Conservation (phyloP, 1,284 basidiomycete genomes). For the Wallemia hederae region DNA sequence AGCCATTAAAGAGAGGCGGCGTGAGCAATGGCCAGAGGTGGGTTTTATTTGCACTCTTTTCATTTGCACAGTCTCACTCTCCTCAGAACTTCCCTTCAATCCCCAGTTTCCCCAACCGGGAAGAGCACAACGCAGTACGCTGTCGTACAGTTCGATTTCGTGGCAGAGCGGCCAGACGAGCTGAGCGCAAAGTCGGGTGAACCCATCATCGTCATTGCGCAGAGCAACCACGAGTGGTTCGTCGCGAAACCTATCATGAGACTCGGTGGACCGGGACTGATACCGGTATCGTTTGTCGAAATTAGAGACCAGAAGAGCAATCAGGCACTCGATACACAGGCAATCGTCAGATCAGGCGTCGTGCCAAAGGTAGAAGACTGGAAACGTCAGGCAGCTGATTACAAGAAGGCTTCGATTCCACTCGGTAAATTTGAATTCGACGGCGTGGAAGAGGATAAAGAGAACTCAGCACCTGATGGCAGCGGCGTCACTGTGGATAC, state of each 20-base stretch:
- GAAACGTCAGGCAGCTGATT: slow-evolving; percentile 79
- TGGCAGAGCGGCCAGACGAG: slow-evolving; percentile 81
- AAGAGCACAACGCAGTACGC: slow-evolving; percentile 32
- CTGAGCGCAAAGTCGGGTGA: slow-evolving; percentile 83
- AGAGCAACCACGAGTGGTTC: slow-evolving; percentile 18
- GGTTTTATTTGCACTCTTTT: background rate
- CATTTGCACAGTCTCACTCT: background rate
- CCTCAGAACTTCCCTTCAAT: background rate
- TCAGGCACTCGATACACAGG: slow-evolving; percentile 22
- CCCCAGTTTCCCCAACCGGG: background rate
- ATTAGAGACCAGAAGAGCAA: slow-evolving; percentile 74
- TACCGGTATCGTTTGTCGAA: slow-evolving; percentile 86
- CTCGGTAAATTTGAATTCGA: slow-evolving; percentile 58
- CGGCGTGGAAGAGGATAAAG: slow-evolving; percentile 7
- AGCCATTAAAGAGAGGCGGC: background rate
- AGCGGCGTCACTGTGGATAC: slow-evolving; percentile 1
- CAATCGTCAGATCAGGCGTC: slow-evolving; percentile 48
- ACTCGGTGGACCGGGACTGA: slow-evolving; percentile 79
- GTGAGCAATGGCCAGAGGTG: background rate
- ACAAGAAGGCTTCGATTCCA: slow-evolving; percentile 85
- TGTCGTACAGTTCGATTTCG: slow-evolving; percentile 79
- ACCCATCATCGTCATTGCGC: slow-evolving; percentile 32
- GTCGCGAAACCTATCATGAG: slow-evolving; percentile 68
- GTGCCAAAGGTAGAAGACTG: slow-evolving; percentile 90
- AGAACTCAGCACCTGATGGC: background rate